These are phyloP conservation scores for Tulasnella calospora DNA, from an alignment of 768 basidiomycete genomes.

Conservation along the genomic window DNA sequence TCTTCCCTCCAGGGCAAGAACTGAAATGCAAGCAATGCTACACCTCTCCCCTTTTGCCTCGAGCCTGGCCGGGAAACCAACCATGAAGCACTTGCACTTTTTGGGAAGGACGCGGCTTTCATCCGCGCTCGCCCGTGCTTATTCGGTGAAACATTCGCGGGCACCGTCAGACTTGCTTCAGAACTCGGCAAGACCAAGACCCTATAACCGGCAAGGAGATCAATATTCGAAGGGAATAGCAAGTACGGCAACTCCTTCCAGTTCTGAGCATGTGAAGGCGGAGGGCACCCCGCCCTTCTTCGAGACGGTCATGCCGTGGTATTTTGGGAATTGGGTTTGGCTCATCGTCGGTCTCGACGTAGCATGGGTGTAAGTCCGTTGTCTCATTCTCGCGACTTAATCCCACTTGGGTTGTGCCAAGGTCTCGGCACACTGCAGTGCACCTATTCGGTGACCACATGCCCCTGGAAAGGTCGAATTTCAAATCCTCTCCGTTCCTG, in stretches of 20 bases:
- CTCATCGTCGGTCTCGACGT: slow-evolving; percentile 16
- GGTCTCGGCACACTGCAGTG: not conserved
- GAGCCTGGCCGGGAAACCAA: not conserved
- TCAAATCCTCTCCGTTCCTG: not conserved
- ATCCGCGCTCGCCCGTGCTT: not conserved
- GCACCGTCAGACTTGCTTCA: not conserved
- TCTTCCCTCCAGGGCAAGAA: not conserved
- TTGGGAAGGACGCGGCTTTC: not conserved
- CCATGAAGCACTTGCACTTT: not conserved
- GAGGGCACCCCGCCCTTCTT: not conserved
- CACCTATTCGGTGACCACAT: not conserved
- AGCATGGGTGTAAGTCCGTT: slow-evolving; percentile 18
- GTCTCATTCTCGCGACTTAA: not conserved
- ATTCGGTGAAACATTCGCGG: not conserved
- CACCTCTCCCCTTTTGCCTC: not conserved
- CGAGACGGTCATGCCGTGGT: slow-evolving; percentile 17
- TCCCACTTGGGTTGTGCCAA: not conserved
- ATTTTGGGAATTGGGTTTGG: slow-evolving; percentile 19
- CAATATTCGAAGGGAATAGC: not conserved
- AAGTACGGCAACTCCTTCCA: not conserved
- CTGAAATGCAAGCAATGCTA: not conserved
- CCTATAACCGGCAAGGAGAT: not conserved
- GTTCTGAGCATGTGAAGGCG: not conserved
- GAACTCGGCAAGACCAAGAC: not conserved
- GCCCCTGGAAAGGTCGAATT: not conserved